phyloP scores from a whole-genome alignment of 2,329 filamentous ascomycete genomes.

The Pseudogymnoascus sp. region DNA sequence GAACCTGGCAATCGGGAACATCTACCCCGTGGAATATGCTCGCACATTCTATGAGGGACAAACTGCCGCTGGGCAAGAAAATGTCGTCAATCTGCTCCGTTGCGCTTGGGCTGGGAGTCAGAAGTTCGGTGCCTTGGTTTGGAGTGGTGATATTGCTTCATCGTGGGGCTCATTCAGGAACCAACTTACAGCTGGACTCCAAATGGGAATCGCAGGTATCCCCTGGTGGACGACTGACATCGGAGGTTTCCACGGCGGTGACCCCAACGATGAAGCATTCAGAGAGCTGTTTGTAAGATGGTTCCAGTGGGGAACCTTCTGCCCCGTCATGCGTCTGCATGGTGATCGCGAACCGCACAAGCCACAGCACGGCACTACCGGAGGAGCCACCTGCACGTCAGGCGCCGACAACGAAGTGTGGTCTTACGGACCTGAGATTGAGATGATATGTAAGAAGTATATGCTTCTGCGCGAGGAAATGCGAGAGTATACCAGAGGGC shows the following conservation, averaged over 20 bases:
- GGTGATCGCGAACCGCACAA: conserved; percentile 57
- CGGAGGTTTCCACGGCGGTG: conserved; percentile 61
- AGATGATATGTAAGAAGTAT: conserved; percentile 53
- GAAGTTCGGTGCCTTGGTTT: conserved; percentile 57
- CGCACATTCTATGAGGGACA: conserved; percentile 52
- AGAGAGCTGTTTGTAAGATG: conserved; percentile 58
- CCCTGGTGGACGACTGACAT: conserved; percentile 68
- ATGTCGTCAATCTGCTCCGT: conserved; percentile 52
- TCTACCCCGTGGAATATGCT: conserved; percentile 52
- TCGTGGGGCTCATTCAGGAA: conserved; percentile 53
- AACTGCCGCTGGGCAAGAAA: conserved; percentile 42
- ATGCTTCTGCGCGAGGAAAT: conserved; percentile 51
- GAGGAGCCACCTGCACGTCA: conserved; percentile 18
- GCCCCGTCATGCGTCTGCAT: conserved; percentile 60
- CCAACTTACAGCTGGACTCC: conserved; percentile 56
- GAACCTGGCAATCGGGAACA: conserved; percentile 50
- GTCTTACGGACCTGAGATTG: conserved; percentile 56
- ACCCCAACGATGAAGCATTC: conserved; percentile 48
- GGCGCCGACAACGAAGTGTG: conserved; percentile 58
- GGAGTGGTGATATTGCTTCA: conserved; percentile 60
- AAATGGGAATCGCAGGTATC: conserved; percentile 58
- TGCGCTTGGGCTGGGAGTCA: conserved; percentile 54
- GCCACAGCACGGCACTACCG: conserved; percentile 28
- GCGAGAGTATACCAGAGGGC: conserved; percentile 46
- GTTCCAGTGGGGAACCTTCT: conserved; percentile 65